Evolutionary conservation across 2,329 filamentous ascomycete species (phyloP).

Genomic region (Grosmannia serpens): DNA sequence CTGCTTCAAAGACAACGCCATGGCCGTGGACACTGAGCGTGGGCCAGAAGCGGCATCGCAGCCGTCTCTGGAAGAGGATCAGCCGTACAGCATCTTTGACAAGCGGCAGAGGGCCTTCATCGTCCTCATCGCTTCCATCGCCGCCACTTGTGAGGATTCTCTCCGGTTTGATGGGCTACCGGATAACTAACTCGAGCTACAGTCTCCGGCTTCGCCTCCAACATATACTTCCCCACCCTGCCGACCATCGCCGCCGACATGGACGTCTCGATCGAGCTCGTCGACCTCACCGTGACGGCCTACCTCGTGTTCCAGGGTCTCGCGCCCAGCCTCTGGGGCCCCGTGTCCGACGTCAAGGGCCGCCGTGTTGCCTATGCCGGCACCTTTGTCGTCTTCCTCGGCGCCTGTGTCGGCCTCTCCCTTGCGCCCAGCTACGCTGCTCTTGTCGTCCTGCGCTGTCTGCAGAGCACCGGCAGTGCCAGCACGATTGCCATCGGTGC

Average conservation of each 20-base stretch:
- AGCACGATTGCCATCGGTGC: slow-evolving; percentile 60
- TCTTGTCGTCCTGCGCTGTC: slow-evolving; percentile 45
- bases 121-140: slow-evolving; percentile 32
- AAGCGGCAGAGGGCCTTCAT: slow-evolving; percentile 35
- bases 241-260: slow-evolving; percentile 26
- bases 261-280: slow-evolving; percentile 24
- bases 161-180: slow-evolving; percentile 2
- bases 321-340: slow-evolving; percentile 47
- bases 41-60: not conserved
- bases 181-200: slow-evolving; percentile 12
- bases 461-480: slow-evolving; percentile 54
- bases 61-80: not conserved
- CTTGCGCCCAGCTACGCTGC: slow-evolving; percentile 44
- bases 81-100: slow-evolving; percentile 39
- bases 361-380: slow-evolving; percentile 50
- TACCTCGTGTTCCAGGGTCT: slow-evolving; percentile 55
- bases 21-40: not conserved
- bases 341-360: slow-evolving; percentile 48
- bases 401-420: slow-evolving; percentile 49
- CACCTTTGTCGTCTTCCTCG: slow-evolving; percentile 45
- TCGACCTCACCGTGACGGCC: slow-evolving; percentile 43
- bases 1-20: not conserved
- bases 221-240: slow-evolving; percentile 40
- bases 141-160: slow-evolving; percentile 32
- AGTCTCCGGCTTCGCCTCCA: slow-evolving; percentile 46